phyloP scores from a whole-genome alignment of 2,329 filamentous ascomycete species.

The Calonectria honghensis region DNA sequence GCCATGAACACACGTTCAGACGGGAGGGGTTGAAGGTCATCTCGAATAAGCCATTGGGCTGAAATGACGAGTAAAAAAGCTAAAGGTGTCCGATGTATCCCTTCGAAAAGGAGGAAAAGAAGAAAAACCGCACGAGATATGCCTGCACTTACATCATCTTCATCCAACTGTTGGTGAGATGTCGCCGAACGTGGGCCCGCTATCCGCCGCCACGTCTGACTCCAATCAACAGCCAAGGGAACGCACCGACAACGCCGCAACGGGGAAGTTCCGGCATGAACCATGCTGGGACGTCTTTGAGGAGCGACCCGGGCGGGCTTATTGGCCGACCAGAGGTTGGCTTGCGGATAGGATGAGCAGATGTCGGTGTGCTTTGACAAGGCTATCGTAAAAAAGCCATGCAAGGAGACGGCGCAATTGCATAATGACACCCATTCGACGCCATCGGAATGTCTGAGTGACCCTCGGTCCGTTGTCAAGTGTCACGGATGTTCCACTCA shows the following conservation, averaged over 20 bases:
- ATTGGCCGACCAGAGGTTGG: background rate
- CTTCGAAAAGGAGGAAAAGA: background rate
- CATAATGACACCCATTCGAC: background rate
- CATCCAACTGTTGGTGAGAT: conserved; percentile 1
- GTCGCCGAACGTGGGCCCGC: background rate
- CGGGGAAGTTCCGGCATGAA: conserved; percentile 6
- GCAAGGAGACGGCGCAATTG: conserved; percentile 1
- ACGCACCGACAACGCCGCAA: background rate
- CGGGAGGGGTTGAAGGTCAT: background rate
- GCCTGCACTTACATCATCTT: conserved; percentile 10
- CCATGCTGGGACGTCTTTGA: background rate
- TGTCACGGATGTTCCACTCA: conserved; percentile 14
- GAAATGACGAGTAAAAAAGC: background rate
- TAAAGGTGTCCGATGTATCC: background rate
- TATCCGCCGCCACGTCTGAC: conserved; percentile 6
- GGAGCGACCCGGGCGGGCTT: background rate
- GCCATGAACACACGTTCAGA: background rate
- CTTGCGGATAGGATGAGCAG: background rate
- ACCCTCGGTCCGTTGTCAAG: background rate
- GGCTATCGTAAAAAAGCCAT: conserved; percentile 15
- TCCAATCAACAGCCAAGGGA: conserved; percentile 1
- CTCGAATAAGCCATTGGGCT: background rate
- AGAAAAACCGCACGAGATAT: conserved; percentile 15
- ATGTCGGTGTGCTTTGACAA: conserved; percentile 22
- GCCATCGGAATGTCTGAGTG: conserved; percentile 1